phyloP scores from a whole-genome alignment of 805 yeast species.

The Candida morakotiae region DNA sequence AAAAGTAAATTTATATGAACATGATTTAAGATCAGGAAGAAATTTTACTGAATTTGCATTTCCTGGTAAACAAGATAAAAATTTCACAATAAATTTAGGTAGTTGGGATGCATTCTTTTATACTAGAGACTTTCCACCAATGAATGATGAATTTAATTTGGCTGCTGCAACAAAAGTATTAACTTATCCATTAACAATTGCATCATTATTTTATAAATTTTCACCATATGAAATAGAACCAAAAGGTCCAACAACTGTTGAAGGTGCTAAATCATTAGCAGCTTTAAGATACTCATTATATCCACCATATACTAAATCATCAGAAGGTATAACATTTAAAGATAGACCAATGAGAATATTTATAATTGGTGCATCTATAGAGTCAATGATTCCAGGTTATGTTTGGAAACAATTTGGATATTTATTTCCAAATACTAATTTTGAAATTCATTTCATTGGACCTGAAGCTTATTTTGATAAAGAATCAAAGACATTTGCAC shows the following conservation, averaged over 20 bases:
- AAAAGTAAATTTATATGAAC: conserved; percentile 89
- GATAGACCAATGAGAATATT: conserved; percentile 89
- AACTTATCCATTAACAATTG: conserved; percentile 89
- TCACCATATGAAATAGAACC: conserved; percentile 83
- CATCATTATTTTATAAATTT: conserved; percentile 73
- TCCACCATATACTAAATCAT: conserved; percentile 47
- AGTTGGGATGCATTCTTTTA: conserved; percentile 93
- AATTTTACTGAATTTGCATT: conserved; percentile 94
- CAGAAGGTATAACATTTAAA: conserved; percentile 56
- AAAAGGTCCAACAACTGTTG: conserved; percentile 82
- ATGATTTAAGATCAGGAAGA: conserved; percentile 90
- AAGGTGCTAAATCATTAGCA: conserved; percentile 90
- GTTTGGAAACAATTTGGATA: conserved; percentile 93
- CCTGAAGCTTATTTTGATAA: conserved; percentile 83
- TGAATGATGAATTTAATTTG: conserved; percentile 94
- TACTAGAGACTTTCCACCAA: conserved; percentile 87
- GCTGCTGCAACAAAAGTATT: conserved; percentile 94
- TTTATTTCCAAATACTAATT: conserved; percentile 74
- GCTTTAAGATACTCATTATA: conserved; percentile 88
- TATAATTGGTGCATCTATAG: conserved; percentile 88
- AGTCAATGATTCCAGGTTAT: conserved; percentile 88
- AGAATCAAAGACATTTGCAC: conserved; percentile 58
- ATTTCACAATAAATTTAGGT: conserved; percentile 68
- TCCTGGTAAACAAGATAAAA: conserved; percentile 75
- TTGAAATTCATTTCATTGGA: conserved; percentile 90